phyloP scores from a whole-genome alignment of 108 stramenopile species.

The Cyclotella sp. region DNA sequence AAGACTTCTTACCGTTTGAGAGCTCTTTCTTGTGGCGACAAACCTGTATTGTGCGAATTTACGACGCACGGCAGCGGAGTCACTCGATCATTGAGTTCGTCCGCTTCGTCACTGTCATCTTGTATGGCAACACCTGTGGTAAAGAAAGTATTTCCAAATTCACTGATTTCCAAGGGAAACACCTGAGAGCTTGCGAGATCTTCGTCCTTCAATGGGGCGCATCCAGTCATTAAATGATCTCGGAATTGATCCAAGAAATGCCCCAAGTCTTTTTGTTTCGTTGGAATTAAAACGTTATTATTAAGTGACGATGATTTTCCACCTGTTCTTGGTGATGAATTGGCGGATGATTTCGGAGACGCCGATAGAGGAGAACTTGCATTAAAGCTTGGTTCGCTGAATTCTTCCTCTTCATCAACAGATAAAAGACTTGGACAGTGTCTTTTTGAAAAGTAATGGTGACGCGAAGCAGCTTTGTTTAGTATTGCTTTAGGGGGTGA shows the following conservation, averaged over 20 bases:
- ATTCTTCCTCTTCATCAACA: conserved; percentile 33
- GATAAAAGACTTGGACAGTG: conserved; percentile 30
- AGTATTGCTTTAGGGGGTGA: conserved; percentile 7
- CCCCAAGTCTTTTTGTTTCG: conserved; percentile 16
- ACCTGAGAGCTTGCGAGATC: conserved; percentile 14
- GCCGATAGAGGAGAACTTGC: neutral
- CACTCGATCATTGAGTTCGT: neutral
- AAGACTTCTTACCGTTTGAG: conserved; percentile 16
- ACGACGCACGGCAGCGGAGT: neutral
- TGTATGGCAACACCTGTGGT: neutral
- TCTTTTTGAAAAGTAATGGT: conserved; percentile 12
- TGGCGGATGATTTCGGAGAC: neutral
- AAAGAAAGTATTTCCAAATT: conserved; percentile 5
- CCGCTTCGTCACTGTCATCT: neutral
- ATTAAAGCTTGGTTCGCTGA: conserved; percentile 15
- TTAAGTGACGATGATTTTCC: neutral
- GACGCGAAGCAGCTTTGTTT: conserved; percentile 5
- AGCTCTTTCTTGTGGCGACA: conserved; percentile 14
- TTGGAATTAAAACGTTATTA: neutral
- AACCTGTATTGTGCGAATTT: no score
- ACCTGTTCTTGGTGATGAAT: neutral
- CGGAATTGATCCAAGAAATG: conserved; percentile 21
- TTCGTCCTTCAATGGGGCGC: conserved; percentile 5
- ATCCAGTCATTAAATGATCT: conserved; percentile 18
- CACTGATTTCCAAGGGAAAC: conserved; percentile 12